Base-by-base conservation (phyloP, 2,329 filamentous ascomycete genomes). In the Fusarium sp. region DNA sequence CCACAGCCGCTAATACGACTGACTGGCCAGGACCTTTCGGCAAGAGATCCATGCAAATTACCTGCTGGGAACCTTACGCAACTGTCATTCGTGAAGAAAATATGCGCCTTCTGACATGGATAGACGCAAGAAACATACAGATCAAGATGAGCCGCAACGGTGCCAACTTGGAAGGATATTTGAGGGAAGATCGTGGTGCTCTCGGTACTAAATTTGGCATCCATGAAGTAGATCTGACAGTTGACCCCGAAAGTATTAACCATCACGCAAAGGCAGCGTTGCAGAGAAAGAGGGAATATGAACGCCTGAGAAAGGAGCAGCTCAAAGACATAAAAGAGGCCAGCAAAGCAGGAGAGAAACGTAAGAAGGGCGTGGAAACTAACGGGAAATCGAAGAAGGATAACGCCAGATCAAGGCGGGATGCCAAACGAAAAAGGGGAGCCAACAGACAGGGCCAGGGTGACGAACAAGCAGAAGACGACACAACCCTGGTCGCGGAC, bases 11-110 rank as follows among this genome's bases (percentile, higher is more conserved):
- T 59, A 34, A 60, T 13, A 64, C 67, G 34, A 22, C 64, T 5
- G 77, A 80, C n/a, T 97, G 92, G 92, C 82, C 83, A 3, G 94
- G 94, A 0, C 94, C 94, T 0, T 91, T 83, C 71, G 94, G 94
- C 4, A 89, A 90, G 74, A 83, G 87, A 75, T 91, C 90, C 2
- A 83, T 98, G 55, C 89, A 91, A 72, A 80, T 98, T 25, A 91
- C 89, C 29, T 84, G 92, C 29, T 97, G 85, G 78, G 88, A 91
- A 16, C 87, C 87, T 0, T 92, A 97, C 77, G 88, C 89, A 2
- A 73, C 77, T 2, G 88, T 82, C 67, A 85, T 91, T n/a, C 84
- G 83, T 18, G 75, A 84, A 1, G 78, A 67, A 2, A 53, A 87
- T 9, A 81, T 96, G 27, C 80, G 83, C 4, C 78, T 82, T n/a